Conservation (phyloP, 2,329 filamentous ascomycete genomes). For the Periconia macrospinosa region DNA sequence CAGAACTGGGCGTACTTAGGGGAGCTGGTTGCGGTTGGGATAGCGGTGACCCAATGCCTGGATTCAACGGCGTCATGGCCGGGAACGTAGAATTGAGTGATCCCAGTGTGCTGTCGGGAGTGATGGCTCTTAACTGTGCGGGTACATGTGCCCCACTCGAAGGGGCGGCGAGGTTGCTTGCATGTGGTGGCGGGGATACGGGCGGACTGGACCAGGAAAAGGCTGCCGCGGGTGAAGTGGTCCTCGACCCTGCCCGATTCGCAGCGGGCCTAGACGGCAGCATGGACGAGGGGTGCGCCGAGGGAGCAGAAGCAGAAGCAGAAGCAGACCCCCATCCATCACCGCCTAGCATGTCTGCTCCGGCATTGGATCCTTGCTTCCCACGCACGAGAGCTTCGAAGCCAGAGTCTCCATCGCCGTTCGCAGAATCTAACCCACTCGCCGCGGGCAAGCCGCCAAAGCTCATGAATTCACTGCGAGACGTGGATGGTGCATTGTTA, state of each 20-base stretch:
- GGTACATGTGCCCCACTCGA: conserved; percentile 27
- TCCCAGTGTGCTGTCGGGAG: conserved; percentile 54
- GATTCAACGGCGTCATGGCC: conserved; percentile 38
- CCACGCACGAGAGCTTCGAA: conserved; percentile 90
- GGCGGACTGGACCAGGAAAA: conserved; percentile 52
- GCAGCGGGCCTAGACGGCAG: conserved; percentile 33
- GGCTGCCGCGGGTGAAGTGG: conserved; percentile 37
- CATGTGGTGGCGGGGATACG: conserved; percentile 39
- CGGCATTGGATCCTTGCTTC: conserved; percentile 41
- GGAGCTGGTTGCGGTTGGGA: conserved; percentile 42
- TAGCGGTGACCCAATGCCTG: conserved; percentile 38
- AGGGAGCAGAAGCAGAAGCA: conserved; percentile 22
- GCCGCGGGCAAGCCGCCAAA: conserved; percentile 59
- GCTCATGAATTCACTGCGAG: conserved; percentile 69
- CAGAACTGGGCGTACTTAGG: conserved; percentile 25
- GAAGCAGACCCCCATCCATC: conserved; percentile 46
- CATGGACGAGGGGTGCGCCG: conserved; percentile 21
- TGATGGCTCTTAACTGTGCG: conserved; percentile 47
- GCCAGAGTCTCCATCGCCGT: conserved; percentile 67
- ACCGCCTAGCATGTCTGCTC: conserved; percentile 46
- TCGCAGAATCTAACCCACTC: conserved; percentile 60
- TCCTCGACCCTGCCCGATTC: conserved; percentile 29
- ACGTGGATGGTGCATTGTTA: conserved; percentile 54
- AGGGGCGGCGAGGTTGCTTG: conserved; percentile 25
- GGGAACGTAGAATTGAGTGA: conserved; percentile 41